Conservation (phyloP, 371 early-diverging fungal species). For the Actinomortierella ambigua region DNA sequence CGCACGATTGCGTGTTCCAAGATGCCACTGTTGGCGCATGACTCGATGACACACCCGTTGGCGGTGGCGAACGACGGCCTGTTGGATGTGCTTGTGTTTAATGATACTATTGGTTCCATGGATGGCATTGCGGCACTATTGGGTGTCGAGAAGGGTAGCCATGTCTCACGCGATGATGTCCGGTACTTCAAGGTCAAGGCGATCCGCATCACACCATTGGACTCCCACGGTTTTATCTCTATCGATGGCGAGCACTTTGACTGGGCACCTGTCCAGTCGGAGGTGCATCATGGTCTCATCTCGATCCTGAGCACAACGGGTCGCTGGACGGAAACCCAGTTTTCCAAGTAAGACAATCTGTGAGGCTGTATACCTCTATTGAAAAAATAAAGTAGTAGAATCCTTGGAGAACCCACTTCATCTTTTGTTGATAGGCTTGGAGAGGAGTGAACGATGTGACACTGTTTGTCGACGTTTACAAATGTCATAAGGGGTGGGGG, state of each 20-base stretch:
- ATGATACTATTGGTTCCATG: conserved; percentile 44
- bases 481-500: too few relatives aligned
- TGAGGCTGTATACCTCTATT: too few relatives aligned
- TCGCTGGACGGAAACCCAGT: conserved; percentile 7
- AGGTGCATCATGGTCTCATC: conserved; percentile 60
- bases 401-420: too few relatives aligned
- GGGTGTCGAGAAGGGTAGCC: conserved; percentile 58
- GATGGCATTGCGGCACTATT: conserved; percentile 40
- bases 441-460: too few relatives aligned
- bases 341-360: too few relatives aligned
- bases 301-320: conserved; percentile 54
- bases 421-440: too few relatives aligned
- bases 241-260: conserved; percentile 71
- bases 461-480: too few relatives aligned
- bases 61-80: conserved; percentile 64
- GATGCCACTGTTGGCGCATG: conserved; percentile 58
- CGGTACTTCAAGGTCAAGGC: conserved; percentile 68
- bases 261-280: conserved; percentile 61
- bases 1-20: conserved; percentile 59
- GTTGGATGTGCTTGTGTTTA: conserved; percentile 58
- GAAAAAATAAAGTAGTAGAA: too few relatives aligned
- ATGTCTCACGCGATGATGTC: conserved; percentile 56
- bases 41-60: conserved; percentile 60
- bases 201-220: conserved; percentile 57
- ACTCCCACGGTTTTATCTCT: conserved; percentile 52